These are phyloP conservation scores for Eleusine coracana DNA, from an alignment of 176 grass and related monocot species.

Conservation along the genomic window DNA sequence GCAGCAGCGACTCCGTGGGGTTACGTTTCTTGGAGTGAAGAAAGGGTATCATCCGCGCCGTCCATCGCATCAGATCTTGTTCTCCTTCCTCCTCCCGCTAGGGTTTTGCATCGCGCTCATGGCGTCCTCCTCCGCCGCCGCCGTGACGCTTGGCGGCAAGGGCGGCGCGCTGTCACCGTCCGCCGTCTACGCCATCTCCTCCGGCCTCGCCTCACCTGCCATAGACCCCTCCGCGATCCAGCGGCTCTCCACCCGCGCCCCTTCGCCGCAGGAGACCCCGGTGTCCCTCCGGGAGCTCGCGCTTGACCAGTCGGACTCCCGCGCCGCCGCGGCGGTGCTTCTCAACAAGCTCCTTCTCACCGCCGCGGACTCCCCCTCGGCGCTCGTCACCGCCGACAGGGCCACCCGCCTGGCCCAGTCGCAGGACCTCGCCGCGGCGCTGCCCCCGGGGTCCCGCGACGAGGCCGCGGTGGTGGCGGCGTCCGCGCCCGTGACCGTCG, in stretches of 20 bases:
- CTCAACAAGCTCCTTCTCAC: conserved; percentile 85
- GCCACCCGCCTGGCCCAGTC: conserved; percentile 45
- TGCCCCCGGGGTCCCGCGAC: conserved; percentile 47
- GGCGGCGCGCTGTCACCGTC: conserved; percentile 55
- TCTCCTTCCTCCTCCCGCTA: conserved; percentile 21
- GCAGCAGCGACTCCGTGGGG: too few species aligned
- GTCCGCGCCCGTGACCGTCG: conserved; percentile 56
- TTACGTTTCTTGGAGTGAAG: too few species aligned
- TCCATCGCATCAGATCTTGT: conserved; percentile 13
- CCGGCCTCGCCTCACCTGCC: conserved; percentile 34
- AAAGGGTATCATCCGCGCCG: conserved; percentile 9
- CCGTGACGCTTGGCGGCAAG: conserved; percentile 69
- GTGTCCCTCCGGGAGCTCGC: neutral
- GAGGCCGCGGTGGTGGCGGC: conserved; percentile 61
- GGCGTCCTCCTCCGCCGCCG: conserved; percentile 25
- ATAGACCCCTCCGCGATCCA: conserved; percentile 79
- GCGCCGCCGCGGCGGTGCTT: conserved; percentile 66
- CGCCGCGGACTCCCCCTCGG: conserved; percentile 46
- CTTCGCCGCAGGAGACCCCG: conserved; percentile 41
- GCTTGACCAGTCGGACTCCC: conserved; percentile 48
- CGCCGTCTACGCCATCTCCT: conserved; percentile 61
- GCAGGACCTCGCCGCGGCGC: conserved; percentile 50
- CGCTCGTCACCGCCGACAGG: conserved; percentile 45
- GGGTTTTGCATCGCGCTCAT: conserved; percentile 40
- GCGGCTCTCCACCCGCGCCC: conserved; percentile 53